phyloP scores from a whole-genome alignment of 805 yeast genomes.

The Blastobotrys mokoenaii region DNA sequence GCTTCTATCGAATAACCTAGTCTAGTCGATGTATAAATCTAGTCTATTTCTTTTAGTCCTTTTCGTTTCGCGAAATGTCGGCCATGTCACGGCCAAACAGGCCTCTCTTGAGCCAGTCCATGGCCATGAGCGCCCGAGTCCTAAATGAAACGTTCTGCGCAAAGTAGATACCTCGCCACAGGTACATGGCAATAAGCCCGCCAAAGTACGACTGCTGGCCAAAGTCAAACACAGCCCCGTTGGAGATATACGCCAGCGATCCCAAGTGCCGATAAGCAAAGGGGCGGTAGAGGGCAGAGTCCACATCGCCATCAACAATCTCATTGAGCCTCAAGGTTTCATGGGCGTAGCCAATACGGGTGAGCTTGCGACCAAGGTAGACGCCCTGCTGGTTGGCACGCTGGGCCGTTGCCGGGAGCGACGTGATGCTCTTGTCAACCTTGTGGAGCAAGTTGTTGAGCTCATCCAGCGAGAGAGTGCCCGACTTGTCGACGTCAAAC shows the following conservation, averaged over 20 bases:
- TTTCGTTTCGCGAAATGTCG: slow-evolving; percentile 10
- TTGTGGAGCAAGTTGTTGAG: slow-evolving; percentile 42
- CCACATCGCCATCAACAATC: slow-evolving; percentile 46
- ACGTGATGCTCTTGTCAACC: slow-evolving; percentile 54
- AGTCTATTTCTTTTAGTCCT: neutral
- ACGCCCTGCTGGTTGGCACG: slow-evolving; percentile 66
- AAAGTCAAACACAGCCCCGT: slow-evolving; percentile 61
- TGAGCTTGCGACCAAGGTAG: slow-evolving; percentile 53
- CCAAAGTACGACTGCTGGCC: slow-evolving; percentile 55
- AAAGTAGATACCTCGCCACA: slow-evolving; percentile 66
- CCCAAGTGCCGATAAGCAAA: slow-evolving; percentile 59
- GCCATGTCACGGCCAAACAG: slow-evolving; percentile 30
- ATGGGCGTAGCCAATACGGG: slow-evolving; percentile 41
- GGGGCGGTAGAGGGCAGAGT: slow-evolving; percentile 47
- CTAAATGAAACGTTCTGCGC: slow-evolving; percentile 59
- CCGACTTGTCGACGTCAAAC: slow-evolving; percentile 41
- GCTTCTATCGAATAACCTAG: no score
- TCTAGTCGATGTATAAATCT: no score
- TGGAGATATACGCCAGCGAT: slow-evolving; percentile 60
- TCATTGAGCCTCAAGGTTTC: slow-evolving; percentile 37
- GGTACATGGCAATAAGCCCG: slow-evolving; percentile 60
- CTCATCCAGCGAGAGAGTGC: slow-evolving; percentile 46
- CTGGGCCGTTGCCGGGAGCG: slow-evolving; percentile 69
- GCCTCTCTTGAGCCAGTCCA: slow-evolving; percentile 59
- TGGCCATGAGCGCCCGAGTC: slow-evolving; percentile 52